These are phyloP conservation scores for Pseudogymnoascus sp. DNA, from an alignment of 2,329 filamentous ascomycete genomes.

Conservation along the genomic window DNA sequence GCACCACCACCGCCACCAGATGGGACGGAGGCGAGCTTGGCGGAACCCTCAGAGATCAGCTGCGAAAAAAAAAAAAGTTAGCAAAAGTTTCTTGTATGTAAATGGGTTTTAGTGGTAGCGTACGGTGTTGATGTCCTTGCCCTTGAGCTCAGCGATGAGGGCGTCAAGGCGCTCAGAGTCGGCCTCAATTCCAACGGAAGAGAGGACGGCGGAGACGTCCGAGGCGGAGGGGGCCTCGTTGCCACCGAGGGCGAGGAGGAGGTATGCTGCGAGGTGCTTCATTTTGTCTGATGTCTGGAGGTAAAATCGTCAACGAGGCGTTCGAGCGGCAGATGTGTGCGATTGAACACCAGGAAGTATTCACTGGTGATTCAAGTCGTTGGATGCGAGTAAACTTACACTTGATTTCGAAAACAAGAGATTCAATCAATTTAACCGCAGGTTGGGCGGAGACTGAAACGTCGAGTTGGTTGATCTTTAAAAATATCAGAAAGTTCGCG, in stretches of 20 bases:
- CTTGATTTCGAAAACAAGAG: constrained; percentile 56
- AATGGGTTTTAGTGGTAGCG: constrained; percentile 24
- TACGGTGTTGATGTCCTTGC: constrained; percentile 91
- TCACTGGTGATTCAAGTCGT: constrained; percentile 1
- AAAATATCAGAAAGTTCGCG: constrained; percentile 10
- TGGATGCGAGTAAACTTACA: constrained; percentile 18
- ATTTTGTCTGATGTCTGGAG: constrained; percentile 56
- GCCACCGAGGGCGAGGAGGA: constrained; percentile 89
- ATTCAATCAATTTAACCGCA: constrained; percentile 99
- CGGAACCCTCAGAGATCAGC: constrained; percentile 83
- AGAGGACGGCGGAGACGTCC: constrained; percentile 84
- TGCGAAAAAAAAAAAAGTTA: constrained; percentile 33
- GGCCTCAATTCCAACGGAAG: constrained; percentile 89
- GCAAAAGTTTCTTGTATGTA: constrained; percentile 14
- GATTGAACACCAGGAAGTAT: background rate
- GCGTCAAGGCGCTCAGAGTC: constrained; percentile 77
- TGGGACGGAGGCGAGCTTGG: constrained; percentile 96
- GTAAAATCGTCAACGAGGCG: background rate
- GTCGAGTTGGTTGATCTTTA: constrained; percentile 55
- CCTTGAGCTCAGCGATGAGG: constrained; percentile 83
- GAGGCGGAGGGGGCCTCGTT: constrained; percentile 78
- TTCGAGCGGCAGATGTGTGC: background rate
- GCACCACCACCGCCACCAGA: constrained; percentile 77
- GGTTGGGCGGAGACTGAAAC: constrained; percentile 97
- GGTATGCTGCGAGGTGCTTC: constrained; percentile 99